These are phyloP conservation scores for Ustilago vetiveriae DNA, from an alignment of 1,284 basidiomycete genomes.

Conservation along the genomic window DNA sequence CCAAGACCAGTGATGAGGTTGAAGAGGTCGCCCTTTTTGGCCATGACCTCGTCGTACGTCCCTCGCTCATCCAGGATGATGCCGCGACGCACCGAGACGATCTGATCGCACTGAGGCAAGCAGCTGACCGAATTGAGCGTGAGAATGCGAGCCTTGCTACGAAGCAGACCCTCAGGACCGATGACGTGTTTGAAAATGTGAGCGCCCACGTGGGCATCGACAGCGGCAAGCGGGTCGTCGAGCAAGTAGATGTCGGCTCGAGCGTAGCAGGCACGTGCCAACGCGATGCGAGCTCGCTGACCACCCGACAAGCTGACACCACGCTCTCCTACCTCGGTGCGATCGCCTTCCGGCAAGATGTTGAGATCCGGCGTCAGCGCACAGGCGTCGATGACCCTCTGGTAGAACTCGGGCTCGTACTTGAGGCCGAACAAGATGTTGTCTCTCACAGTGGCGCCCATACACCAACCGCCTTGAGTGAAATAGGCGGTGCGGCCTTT, in stretches of 20 bases:
- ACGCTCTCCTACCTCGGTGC: conserved; percentile 74
- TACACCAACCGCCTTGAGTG: conserved; percentile 89
- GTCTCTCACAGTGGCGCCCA: conserved; percentile 78
- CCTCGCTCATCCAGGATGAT: conserved; percentile 74
- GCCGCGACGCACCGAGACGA: conserved; percentile 80
- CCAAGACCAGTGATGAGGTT: conserved; percentile 69
- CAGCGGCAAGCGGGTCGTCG: conserved; percentile 80
- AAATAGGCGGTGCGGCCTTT: conserved; percentile 75
- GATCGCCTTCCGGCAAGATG: conserved; percentile 77
- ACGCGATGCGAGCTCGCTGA: conserved; percentile 76
- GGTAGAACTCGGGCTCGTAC: conserved; percentile 71
- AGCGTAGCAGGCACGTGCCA: conserved; percentile 78
- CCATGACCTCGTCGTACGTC: conserved; percentile 74
- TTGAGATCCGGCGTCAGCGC: conserved; percentile 73
- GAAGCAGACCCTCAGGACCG: conserved; percentile 44
- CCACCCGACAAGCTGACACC: conserved; percentile 71
- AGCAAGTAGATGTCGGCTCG: conserved; percentile 76
- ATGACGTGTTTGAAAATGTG: conserved; percentile 65
- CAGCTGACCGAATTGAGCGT: conserved; percentile 68
- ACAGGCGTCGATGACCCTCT: conserved; percentile 57
- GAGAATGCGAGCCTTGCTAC: conserved; percentile 65
- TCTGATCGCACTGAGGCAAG: conserved; percentile 73
- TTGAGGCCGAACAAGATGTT: conserved; percentile 69
- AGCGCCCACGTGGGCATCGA: conserved; percentile 66
- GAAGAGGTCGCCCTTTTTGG: conserved; percentile 72